Evolutionary conservation across 768 basidiomycete genomes (phyloP), one percentile per base, ranked within the genome.

Genomic region (Gelatoporia subvermispora): DNA sequence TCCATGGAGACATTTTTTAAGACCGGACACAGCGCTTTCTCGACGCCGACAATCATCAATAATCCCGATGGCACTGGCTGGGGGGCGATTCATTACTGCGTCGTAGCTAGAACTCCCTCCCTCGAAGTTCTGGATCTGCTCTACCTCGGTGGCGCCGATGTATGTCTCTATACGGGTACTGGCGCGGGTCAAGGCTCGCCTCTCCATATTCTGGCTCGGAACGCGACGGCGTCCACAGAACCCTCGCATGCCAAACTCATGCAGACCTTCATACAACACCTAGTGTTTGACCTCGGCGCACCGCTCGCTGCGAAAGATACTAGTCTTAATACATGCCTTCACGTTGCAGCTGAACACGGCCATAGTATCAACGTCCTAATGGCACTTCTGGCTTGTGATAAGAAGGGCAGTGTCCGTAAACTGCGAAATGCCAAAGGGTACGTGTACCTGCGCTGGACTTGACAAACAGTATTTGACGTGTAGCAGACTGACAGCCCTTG

Each of bases 281-380:
- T 89, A 48, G 74, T 89, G 34, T 71, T 72, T 48, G 82, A 87
- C 59, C 78, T 89, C 24, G 79, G 77, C 24, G 82, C 84, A 5
- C 86, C 88, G 0, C 62, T 90, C 36, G 72, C 78, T 23, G 84
- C 87, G 17, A 68, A 72, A 40, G 85, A 89, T 63, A 76, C 68
- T 53, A 65, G 82, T 45, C 79, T 80, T 54, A 86, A 90, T 60
- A 89, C 88, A 3, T 88, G 85, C 69, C 72, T 90, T 42, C 88
- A 90, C 69, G 69, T 88, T 51, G 87, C 86, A 41, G 88, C 88
- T 11, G 85, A 88, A 58, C 78, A 79, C 54, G 88, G 87, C 40
- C 69, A 75, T 47, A 85, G 76, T 64, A 66, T 81, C 17, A 81
- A 84, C 45, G 64, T 88, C 17, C 65, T 89, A 36, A 69, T 72